These are phyloP conservation scores for Hypoxylon sp. DNA, from an alignment of 2,329 filamentous ascomycete genomes.

Conservation along the genomic window DNA sequence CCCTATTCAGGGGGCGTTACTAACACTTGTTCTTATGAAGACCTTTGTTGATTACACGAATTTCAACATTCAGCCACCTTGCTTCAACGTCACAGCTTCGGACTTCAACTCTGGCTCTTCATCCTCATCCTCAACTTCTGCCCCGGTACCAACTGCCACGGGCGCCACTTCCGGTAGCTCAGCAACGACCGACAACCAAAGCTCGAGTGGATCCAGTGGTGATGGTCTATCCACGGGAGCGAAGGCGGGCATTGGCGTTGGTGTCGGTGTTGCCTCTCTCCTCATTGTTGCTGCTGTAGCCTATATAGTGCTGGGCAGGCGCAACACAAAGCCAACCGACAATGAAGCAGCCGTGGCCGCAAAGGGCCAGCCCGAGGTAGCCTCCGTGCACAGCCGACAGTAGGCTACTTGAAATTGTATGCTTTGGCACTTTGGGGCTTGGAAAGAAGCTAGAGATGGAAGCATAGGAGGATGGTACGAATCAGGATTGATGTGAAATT, in stretches of 20 bases:
- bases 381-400: slow-evolving; percentile 40
- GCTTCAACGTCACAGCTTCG: slow-evolving; percentile 58
- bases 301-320: slow-evolving; percentile 50
- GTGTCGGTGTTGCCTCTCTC: slow-evolving; percentile 54
- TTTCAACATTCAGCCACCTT: slow-evolving; percentile 54
- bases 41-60: slow-evolving; percentile 54
- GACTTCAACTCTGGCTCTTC: slow-evolving; percentile 51
- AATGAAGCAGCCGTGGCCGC: slow-evolving; percentile 22
- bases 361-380: slow-evolving; percentile 42
- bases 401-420: slow-evolving; percentile 5
- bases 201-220: slow-evolving; percentile 32
- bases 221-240: slow-evolving; percentile 54
- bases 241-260: slow-evolving; percentile 58
- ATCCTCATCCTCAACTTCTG: slow-evolving; percentile 44
- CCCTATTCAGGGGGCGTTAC: neutral
- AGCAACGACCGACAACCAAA: slow-evolving; percentile 7
- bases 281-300: slow-evolving; percentile 52
- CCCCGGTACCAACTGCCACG: slow-evolving; percentile 39
- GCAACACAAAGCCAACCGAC: slow-evolving; percentile 30
- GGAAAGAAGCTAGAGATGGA: neutral
- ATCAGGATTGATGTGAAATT: slow-evolving; percentile 13
- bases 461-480: neutral
- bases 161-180: slow-evolving; percentile 19
- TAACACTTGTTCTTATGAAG: slow-evolving; percentile 37
- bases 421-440: neutral